Evolutionary conservation across 116 monocot genomes (phyloP).

Genomic region (Cymodocea nodosa): DNA sequence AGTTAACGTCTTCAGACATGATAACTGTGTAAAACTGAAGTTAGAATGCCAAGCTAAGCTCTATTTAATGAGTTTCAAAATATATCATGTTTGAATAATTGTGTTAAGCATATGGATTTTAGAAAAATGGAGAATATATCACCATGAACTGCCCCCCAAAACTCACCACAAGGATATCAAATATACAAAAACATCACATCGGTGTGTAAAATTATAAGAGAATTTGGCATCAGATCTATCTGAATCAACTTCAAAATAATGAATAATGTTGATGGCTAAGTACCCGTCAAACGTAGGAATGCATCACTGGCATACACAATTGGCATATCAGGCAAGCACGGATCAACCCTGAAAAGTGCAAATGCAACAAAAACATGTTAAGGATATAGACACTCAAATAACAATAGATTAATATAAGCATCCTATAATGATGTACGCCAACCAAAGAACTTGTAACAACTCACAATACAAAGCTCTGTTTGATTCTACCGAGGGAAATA

Average conservation of each 20-base stretch:
- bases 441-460: constrained; percentile 39
- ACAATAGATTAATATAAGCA: constrained; percentile 3
- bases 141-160: too few species aligned
- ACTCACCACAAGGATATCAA: too few species aligned
- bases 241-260: neutral
- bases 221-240: neutral
- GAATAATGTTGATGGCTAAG: neutral
- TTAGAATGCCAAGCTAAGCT: too few species aligned
- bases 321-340: constrained; percentile 76
- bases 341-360: constrained; percentile 52
- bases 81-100: too few species aligned
- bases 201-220: neutral
- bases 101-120: too few species aligned
- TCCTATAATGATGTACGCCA: neutral
- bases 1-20: too few species aligned
- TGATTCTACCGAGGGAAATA: constrained; percentile 98
- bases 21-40: too few species aligned
- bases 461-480: constrained; percentile 99
- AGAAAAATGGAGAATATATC: too few species aligned
- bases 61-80: too few species aligned
- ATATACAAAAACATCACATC: too few species aligned
- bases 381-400: neutral
- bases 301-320: constrained; percentile 94
- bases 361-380: constrained; percentile 8
- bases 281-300: constrained; percentile 82